Evolutionary conservation across 2,329 filamentous ascomycete species (phyloP), one percentile per base, ranked within the genome.

Genomic region (Nigrospora sphaerica): DNA sequence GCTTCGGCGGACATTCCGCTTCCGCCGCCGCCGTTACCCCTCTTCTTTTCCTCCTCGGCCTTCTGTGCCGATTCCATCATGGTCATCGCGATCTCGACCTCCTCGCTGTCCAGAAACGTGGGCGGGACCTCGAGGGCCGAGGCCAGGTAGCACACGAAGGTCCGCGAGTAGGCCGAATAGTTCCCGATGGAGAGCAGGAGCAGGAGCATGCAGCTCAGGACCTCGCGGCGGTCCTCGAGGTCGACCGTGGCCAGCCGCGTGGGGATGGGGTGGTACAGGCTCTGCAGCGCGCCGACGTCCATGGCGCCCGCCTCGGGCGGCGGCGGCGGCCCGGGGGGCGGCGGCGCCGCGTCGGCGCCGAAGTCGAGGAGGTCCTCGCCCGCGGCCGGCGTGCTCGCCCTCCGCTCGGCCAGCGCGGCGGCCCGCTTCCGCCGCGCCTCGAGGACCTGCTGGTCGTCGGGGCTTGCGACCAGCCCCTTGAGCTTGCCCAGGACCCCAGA

Each of bases 41-140:
- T 54, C 49, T 61, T 58, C 42, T 61, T 54, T 14, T 57, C 56
- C 10, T 68, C 63, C n/a, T 68, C 62, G 4, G 68, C 63, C 18
- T 73, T 71, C 23, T 75, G 75, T 37, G 80, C 83, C 1, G 83
- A 82, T 56, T 86, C 78, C 1, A 95, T 74, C 18, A 95, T 75
- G 0, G 83, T 86, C 40, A 80, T 78, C 0, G 89, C 87, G 42
- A 93, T 85, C 56, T 86, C 84, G 32, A 76, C 80, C 65, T 95
- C 88, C 53, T 90, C 81, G 9, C 71, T 70, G 52, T 83, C 78
- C 39, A 93, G 69, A 4, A 83, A 73, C 1, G 71, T 69, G 7
- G 85, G 67, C 0, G 81, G 73, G 12, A 93, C 64, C 23, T 77
- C 72, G 14, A 93, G 70, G 4, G 83, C 81, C 1, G 83, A 86